A percentile compares a stretch with the other conserved stretches of the same genome.
phyloP scores from a whole-genome alignment of 1,139 yeast genomes.

The Nakaseomyces bracarensis region DNA sequence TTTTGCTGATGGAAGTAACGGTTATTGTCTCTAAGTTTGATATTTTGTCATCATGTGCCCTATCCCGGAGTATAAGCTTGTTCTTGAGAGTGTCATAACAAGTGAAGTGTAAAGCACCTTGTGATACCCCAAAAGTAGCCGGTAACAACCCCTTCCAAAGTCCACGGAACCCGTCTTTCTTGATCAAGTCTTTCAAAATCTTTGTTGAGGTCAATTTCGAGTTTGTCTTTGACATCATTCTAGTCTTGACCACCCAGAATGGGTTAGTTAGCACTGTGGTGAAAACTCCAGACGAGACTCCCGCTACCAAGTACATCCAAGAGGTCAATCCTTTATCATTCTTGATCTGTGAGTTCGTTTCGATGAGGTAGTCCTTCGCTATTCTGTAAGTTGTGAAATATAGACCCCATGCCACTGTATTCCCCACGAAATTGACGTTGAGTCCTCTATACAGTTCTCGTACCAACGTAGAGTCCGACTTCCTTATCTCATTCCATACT shows the following conservation, averaged over 20 bases:
- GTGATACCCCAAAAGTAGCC: constrained; percentile 72
- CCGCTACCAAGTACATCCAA: constrained; percentile 40
- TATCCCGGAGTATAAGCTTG: constrained; percentile 7
- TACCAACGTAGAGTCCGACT: constrained; percentile 12
- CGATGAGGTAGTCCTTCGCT: constrained; percentile 36
- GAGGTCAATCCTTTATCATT: constrained; percentile 26
- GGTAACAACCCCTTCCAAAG: constrained; percentile 84
- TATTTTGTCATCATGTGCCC: constrained; percentile 29
- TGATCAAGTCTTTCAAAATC: constrained; percentile 34
- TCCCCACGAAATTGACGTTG: constrained; percentile 72
- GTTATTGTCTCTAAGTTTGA: constrained; percentile 49
- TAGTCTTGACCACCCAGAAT: constrained; percentile 91
- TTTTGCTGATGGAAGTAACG: constrained; percentile 63
- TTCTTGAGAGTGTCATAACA: constrained; percentile 68
- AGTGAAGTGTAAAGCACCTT: constrained; percentile 82
- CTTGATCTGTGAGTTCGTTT: background rate
- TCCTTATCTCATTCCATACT: constrained; percentile 1
- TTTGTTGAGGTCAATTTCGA: constrained; percentile 41
- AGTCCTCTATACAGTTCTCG: constrained; percentile 64
- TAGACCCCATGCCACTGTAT: constrained; percentile 79
- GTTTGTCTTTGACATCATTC: constrained; percentile 61
- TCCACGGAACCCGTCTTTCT: constrained; percentile 58
- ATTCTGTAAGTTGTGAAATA: constrained; percentile 70
- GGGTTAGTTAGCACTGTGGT: constrained; percentile 83
- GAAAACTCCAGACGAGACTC: constrained; percentile 61